These are phyloP conservation scores for Myotisia sp. DNA, from an alignment of 2,329 filamentous ascomycete species.

Conservation along the genomic window DNA sequence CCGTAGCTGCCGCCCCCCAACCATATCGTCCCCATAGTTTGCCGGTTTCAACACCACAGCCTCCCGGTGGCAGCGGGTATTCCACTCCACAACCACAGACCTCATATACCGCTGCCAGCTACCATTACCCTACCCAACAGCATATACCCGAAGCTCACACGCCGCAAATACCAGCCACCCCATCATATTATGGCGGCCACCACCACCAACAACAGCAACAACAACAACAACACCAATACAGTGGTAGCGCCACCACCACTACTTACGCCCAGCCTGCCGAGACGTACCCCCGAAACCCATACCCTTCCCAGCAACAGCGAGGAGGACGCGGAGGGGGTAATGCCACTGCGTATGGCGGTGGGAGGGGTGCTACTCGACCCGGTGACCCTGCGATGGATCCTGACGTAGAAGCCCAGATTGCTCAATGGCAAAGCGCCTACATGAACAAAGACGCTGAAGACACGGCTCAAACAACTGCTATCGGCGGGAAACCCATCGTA, in stretches of 20 bases:
- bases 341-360: slow-evolving; percentile 13
- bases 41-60: slow-evolving; percentile 15
- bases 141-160: slow-evolving; percentile 15
- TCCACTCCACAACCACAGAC: slow-evolving; percentile 9
- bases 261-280: too few species aligned
- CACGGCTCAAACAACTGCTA: slow-evolving; percentile 20
- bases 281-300: too few species aligned
- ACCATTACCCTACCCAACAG: slow-evolving; percentile 28
- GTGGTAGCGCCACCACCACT: slow-evolving; percentile 35
- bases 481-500: slow-evolving; percentile 28
- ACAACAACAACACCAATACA: slow-evolving; percentile 10
- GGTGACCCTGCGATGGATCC: slow-evolving; percentile 43
- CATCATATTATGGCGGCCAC: slow-evolving; percentile 15
- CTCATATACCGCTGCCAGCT: slow-evolving; percentile 22
- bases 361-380: slow-evolving; percentile 9
- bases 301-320: slow-evolving; percentile 22
- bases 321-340: slow-evolving; percentile 31
- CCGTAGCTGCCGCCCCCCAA: slow-evolving; percentile 35
- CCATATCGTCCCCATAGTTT: slow-evolving; percentile 23
- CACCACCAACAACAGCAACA: slow-evolving; percentile 26
- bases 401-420: slow-evolving; percentile 80
- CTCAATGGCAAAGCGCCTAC: slow-evolving; percentile 90
- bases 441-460: slow-evolving; percentile 43
- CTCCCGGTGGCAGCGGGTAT: slow-evolving; percentile 18
- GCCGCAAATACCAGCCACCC: slow-evolving; percentile 19